A percentile compares a stretch with the other conserved stretches of the same genome.
Evolutionary conservation across 305 asterid species (phyloP).

Genomic region (Solanum aculeatissimum): DNA sequence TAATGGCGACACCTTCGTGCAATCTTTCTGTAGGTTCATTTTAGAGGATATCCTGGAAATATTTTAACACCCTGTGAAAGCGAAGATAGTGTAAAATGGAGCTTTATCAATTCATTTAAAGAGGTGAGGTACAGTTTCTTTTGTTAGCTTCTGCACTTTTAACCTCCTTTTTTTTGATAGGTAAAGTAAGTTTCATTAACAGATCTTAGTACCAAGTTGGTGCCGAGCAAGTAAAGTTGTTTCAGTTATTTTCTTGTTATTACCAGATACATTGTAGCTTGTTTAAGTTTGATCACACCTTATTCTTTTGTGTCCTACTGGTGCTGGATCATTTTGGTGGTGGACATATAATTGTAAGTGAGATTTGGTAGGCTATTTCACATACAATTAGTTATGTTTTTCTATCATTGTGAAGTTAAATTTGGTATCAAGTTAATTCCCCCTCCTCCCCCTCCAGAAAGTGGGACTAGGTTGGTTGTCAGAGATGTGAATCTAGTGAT

Average conservation of each 20-base stretch:
- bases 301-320: background rate
- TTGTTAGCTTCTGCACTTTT: conserved; percentile 3
- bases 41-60: conserved; percentile 83
- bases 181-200: background rate
- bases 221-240: background rate
- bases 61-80: conserved; percentile 79
- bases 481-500: background rate
- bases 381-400: background rate
- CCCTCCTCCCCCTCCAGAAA: background rate
- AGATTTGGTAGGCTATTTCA: background rate
- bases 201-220: background rate
- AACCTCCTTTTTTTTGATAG: background rate
- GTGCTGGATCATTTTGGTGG: background rate
- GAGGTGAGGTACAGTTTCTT: conserved; percentile 59
- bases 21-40: conserved; percentile 61
- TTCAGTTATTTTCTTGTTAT: background rate
- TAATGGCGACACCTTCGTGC: background rate
- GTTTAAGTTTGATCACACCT: background rate
- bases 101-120: conserved; percentile 78
- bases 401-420: background rate
- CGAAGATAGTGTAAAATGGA: conserved; percentile 93
- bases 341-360: background rate
- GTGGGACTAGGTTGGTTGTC: background rate
- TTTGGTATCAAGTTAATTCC: background rate
- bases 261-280: background rate